Evolutionary conservation across 2,329 filamentous ascomycete species (phyloP).

Genomic region (Penicillium italicum): DNA sequence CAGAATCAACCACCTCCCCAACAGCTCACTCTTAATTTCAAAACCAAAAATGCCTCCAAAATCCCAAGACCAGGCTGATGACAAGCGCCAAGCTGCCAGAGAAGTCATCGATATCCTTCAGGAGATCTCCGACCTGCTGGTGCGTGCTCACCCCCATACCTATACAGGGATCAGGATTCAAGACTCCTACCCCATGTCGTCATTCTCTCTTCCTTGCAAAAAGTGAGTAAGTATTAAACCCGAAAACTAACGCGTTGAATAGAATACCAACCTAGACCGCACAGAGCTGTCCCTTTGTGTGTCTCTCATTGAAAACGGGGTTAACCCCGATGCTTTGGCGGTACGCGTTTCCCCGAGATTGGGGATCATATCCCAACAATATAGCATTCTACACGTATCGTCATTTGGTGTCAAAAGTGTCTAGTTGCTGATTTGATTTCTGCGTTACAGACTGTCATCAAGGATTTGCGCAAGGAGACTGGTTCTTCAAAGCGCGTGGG

Average conservation of each 20-base stretch:
- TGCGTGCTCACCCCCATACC: slow-evolving; percentile 25
- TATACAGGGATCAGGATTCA: neutral
- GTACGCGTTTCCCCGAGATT: slow-evolving; percentile 56
- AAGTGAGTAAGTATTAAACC: too few relatives aligned
- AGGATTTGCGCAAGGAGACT: slow-evolving; percentile 44
- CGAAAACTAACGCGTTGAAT: neutral
- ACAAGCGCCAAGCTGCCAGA: slow-evolving; percentile 49
- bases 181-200: neutral
- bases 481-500: slow-evolving; percentile 27
- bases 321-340: slow-evolving; percentile 90
- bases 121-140: slow-evolving; percentile 48
- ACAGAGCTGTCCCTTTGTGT: slow-evolving; percentile 92
- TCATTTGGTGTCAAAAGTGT: neutral
- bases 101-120: slow-evolving; percentile 52
- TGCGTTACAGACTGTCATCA: slow-evolving; percentile 42
- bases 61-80: slow-evolving; percentile 34
- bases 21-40: neutral
- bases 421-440: slow-evolving; percentile 1
- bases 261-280: slow-evolving; percentile 93
- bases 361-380: neutral
- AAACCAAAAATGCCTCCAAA: slow-evolving; percentile 35
- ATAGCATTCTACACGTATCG: neutral
- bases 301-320: slow-evolving; percentile 93
- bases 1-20: neutral
- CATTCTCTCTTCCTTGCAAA: neutral